Conservation (phyloP, 768 basidiomycete species). For the Mycena rebaudengoi region DNA sequence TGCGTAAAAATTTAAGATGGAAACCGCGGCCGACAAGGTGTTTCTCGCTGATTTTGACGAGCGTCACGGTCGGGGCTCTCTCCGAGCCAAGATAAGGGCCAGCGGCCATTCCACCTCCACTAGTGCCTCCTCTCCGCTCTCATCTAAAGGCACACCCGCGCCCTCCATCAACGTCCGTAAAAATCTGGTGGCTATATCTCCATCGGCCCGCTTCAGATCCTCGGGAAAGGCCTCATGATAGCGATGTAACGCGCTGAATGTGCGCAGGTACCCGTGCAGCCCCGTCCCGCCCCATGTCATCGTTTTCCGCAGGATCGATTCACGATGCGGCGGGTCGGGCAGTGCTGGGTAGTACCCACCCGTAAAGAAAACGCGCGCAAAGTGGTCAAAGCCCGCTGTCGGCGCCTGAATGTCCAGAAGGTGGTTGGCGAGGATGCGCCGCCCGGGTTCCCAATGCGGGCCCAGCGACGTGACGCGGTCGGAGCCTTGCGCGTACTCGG, state of each 20-base stretch:
- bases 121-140: slow-evolving; percentile 37
- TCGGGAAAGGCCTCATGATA: slow-evolving; percentile 71
- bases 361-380: slow-evolving; percentile 66
- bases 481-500: slow-evolving; percentile 67
- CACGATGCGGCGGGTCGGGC: slow-evolving; percentile 39
- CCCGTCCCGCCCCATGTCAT: slow-evolving; percentile 66
- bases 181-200: slow-evolving; percentile 73
- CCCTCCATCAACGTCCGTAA: slow-evolving; percentile 61
- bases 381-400: slow-evolving; percentile 42
- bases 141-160: slow-evolving; percentile 39
- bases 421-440: slow-evolving; percentile 76
- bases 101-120: slow-evolving; percentile 14
- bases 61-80: no score
- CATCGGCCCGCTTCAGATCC: slow-evolving; percentile 57
- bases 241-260: slow-evolving; percentile 74
- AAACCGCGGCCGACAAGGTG: no score
- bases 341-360: slow-evolving; percentile 55
- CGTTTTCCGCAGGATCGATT: slow-evolving; percentile 63
- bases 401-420: slow-evolving; percentile 63
- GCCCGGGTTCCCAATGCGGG: slow-evolving; percentile 83
- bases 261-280: slow-evolving; percentile 72
- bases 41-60: no score
- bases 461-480: slow-evolving; percentile 66
- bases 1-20: no score
- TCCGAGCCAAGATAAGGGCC: slow-evolving; percentile 3